Base-by-base conservation (phyloP, 805 yeast genomes). In the Ogataea minuta region DNA sequence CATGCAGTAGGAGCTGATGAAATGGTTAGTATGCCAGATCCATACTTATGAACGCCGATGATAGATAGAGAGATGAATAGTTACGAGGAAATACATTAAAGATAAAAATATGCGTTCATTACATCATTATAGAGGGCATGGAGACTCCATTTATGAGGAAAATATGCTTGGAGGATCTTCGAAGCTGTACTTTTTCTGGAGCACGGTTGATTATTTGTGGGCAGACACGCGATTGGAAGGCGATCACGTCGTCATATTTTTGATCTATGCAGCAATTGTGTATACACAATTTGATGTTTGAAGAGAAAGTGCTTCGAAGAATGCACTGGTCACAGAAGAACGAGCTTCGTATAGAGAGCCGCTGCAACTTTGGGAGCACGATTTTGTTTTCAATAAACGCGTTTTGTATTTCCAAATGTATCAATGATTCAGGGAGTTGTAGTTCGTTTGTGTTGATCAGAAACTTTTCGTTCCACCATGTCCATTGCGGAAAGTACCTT, bases 401-500 rank as follows among this genome's bases (percentile, higher is more conserved):
- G 15, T 45, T 45, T n/a, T 34, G 24, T 16, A 45, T 23, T 8
- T 29, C 40, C 14, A 45, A 20, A 3, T 23, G 13, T 6, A 6
- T 15, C 21, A 45, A 20, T 2, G 46, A 26, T 9, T 30, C 3
- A 5, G 44, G 39, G 3, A 45, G 31, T 3, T 23, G 13, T 16
- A 45, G 31, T 19, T 39, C 23, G 9, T 26, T 26, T 8, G 46
- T 32, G 21, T 32, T 31, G 31, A 45, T 29, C 4, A 42, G 26
- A 19, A 45, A 41, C 29, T 30, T 28, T 14, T 34, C 35, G 32
- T 45, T 42, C 49, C 49, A 45, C 46, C 46, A 41, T 23, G 34
- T 30, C 49, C 49, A 45, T 20, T 42, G 44, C 2, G 49, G 46
- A 28, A 45, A 45, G 23, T 41, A 41, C 26, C 41, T 35, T 13